These are phyloP conservation scores for Fusarium sp. DNA, from an alignment of 2,329 filamentous ascomycete species.

Conservation along the genomic window DNA sequence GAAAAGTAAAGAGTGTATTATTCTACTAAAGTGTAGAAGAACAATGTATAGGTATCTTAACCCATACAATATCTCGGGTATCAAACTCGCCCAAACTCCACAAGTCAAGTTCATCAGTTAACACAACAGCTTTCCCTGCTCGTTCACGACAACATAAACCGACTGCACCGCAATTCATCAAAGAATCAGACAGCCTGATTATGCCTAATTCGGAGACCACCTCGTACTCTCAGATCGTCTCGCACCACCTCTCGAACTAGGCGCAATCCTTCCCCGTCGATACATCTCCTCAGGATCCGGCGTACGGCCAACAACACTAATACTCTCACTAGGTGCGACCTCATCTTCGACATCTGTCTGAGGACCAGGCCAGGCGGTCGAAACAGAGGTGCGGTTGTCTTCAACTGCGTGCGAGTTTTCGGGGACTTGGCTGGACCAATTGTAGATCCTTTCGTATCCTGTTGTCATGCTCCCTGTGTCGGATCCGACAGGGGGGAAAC, in stretches of 20 bases:
- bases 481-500: background rate
- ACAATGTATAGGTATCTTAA: background rate
- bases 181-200: background rate
- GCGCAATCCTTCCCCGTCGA: background rate
- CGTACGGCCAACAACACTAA: background rate
- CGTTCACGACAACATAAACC: background rate
- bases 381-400: background rate
- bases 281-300: background rate
- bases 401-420: background rate
- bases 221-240: background rate
- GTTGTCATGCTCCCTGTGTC: background rate
- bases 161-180: background rate
- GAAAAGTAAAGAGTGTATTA: background rate
- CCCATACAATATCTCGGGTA: no score
- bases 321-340: background rate
- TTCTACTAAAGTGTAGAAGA: background rate
- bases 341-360: background rate
- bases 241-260: background rate
- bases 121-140: background rate
- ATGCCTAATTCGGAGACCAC: background rate
- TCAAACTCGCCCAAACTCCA: background rate
- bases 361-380: background rate
- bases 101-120: background rate
- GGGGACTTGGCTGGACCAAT: background rate
- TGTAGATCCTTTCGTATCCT: background rate